Evolutionary conservation across 257 asterid genomes (phyloP).

Genomic region (Solanum stenotomum): DNA sequence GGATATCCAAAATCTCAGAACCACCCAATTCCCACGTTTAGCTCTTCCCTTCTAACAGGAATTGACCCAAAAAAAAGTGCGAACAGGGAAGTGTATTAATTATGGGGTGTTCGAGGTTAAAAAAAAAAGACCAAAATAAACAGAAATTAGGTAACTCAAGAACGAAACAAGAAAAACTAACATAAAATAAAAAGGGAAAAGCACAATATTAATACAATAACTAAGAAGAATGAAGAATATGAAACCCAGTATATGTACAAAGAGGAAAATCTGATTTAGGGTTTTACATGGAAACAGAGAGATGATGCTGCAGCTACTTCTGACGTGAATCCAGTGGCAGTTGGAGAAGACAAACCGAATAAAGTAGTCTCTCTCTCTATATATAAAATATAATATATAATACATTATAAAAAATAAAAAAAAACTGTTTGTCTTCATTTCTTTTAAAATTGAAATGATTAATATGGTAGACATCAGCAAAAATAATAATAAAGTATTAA

Average conservation of each 20-base stretch:
- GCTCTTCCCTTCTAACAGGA: background rate
- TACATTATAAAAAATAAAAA: too few species aligned
- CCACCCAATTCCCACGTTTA: background rate
- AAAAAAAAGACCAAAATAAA: background rate
- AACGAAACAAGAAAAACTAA: background rate
- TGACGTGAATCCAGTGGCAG: background rate
- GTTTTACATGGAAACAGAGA: background rate
- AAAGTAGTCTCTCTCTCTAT: background rate
- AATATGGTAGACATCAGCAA: background rate
- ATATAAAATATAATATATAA: too few species aligned
- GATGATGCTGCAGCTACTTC: background rate
- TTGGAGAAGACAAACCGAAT: background rate
- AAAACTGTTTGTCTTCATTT: too few species aligned
- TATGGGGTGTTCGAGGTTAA: background rate
- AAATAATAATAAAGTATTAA: too few species aligned
- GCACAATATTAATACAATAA: background rate
- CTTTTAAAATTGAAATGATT: background rate
- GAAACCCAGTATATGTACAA: background rate
- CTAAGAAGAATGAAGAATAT: background rate
- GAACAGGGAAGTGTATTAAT: background rate
- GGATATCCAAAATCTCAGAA: background rate
- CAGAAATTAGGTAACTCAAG: background rate
- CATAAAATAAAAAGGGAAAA: background rate
- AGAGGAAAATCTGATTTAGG: background rate
- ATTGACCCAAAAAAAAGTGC: background rate